These are phyloP conservation scores for Capsicum baccatum DNA, from an alignment of 257 asterid species.

Conservation along the genomic window DNA sequence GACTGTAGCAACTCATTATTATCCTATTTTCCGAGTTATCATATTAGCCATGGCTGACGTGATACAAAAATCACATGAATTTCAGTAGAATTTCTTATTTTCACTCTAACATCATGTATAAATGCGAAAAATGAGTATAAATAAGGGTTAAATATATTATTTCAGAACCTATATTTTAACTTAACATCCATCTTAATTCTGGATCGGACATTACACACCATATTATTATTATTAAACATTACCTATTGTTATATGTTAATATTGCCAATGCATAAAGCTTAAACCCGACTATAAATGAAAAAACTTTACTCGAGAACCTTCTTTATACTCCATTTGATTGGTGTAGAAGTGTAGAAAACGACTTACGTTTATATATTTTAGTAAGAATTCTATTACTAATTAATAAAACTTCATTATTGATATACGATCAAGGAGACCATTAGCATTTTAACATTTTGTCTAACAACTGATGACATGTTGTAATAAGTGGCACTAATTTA, in stretches of 20 bases:
- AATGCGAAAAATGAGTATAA: background rate
- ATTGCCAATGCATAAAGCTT: background rate
- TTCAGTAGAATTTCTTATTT: background rate
- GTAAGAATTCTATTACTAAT: background rate
- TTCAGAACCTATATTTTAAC: background rate
- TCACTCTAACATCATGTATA: background rate
- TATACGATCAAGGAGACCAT: background rate
- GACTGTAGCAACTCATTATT: too few relatives aligned
- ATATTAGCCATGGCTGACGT: background rate
- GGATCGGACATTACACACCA: background rate
- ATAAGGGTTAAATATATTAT: background rate
- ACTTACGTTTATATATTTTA: background rate
- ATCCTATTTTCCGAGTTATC: too few relatives aligned
- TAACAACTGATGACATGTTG: background rate
- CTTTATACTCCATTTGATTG: background rate
- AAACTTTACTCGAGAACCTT: background rate
- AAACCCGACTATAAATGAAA: background rate
- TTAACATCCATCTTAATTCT: too few relatives aligned
- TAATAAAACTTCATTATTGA: background rate
- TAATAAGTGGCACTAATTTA: slow-evolving; percentile 14
- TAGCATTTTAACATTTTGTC: background rate
- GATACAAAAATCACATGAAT: background rate
- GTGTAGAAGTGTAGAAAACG: background rate
- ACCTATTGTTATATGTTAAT: background rate
- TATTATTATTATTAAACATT: background rate